A percentile compares a stretch with the other conserved stretches of the same genome.
These are phyloP conservation scores for Aspergillus versicolor DNA, from an alignment of 2,329 filamentous ascomycete species.

Conservation along the genomic window DNA sequence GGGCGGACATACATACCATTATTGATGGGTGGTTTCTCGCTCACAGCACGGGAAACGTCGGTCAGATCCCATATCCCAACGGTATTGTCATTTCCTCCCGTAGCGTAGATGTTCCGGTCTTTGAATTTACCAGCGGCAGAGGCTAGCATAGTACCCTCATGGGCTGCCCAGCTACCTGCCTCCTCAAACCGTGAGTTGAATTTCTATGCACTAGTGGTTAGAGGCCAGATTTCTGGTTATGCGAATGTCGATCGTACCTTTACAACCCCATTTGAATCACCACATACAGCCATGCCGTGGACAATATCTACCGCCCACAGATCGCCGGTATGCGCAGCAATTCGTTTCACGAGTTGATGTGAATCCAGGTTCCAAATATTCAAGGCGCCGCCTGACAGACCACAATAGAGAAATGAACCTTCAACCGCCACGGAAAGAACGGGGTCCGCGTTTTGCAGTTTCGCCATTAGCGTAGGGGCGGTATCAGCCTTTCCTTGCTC, in stretches of 20 bases:
- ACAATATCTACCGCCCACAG: constrained; percentile 84
- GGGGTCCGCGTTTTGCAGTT: constrained; percentile 62
- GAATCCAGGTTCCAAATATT: constrained; percentile 98
- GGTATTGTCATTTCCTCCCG: constrained; percentile 87
- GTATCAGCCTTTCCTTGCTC: constrained; percentile 55
- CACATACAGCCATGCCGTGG: constrained; percentile 81
- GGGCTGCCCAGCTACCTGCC: constrained; percentile 74
- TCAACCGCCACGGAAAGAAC: constrained; percentile 81
- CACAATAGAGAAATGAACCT: constrained; percentile 88
- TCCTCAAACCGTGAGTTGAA: constrained; percentile 82
- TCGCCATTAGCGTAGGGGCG: constrained; percentile 69
- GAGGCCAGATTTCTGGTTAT: neutral
- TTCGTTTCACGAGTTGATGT: constrained; percentile 80
- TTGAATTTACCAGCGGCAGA: constrained; percentile 73
- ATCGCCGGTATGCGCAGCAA: constrained; percentile 77
- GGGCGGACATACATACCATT: constrained; percentile 48
- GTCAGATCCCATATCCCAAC: constrained; percentile 84
- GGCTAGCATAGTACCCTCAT: constrained; percentile 81
- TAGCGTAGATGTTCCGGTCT: constrained; percentile 80
- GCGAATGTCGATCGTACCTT: constrained; percentile 57
- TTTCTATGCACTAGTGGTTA: constrained; percentile 46
- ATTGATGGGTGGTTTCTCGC: constrained; percentile 51
- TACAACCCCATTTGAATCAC: constrained; percentile 81
- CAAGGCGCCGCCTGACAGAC: constrained; percentile 80
- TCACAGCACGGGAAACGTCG: constrained; percentile 51